Percentiles rank a stretch among this genome's conserved stretches.
Conservation (phyloP, 768 basidiomycete species). For the Mycena galopus region DNA sequence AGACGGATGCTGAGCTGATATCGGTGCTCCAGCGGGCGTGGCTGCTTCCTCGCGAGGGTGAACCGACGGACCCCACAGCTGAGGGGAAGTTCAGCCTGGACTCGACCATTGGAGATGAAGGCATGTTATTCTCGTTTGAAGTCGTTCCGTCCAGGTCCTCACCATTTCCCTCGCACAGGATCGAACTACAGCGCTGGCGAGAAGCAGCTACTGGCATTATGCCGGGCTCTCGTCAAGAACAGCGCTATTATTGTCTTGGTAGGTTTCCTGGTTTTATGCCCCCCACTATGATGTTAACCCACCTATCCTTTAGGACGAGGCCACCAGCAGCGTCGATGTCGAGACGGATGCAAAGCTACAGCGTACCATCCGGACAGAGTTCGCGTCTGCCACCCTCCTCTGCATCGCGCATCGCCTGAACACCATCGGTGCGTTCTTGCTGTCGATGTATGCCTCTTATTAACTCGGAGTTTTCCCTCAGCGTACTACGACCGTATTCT, state of each 20-base stretch:
- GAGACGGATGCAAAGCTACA: slow-evolving; percentile 75
- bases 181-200: slow-evolving; percentile 79
- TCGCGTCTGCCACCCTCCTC: slow-evolving; percentile 64
- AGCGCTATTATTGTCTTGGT: slow-evolving; percentile 71
- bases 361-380: slow-evolving; percentile 73
- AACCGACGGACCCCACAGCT: slow-evolving; percentile 54
- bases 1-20: slow-evolving; percentile 73
- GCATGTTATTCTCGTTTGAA: slow-evolving; percentile 42
- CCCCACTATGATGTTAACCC: not conserved
- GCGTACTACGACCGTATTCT: slow-evolving; percentile 78
- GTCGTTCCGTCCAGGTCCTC: not conserved
- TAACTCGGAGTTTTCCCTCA: slow-evolving; percentile 29
- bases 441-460: not conserved
- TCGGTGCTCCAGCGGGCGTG: slow-evolving; percentile 72
- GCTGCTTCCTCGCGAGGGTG: slow-evolving; percentile 66
- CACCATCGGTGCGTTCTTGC: slow-evolving; percentile 58
- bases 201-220: slow-evolving; percentile 73
- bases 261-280: slow-evolving; percentile 30
- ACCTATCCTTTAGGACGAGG: slow-evolving; percentile 63
- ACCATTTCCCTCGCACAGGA: slow-evolving; percentile 52
- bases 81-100: slow-evolving; percentile 80
- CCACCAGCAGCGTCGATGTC: slow-evolving; percentile 71
- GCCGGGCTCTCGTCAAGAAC: slow-evolving; percentile 72
- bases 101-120: slow-evolving; percentile 73
- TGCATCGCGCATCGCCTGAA: slow-evolving; percentile 72